Evolutionary conservation across 2,329 filamentous ascomycete species (phyloP).

Genomic region (Nannizzia gypsea): DNA sequence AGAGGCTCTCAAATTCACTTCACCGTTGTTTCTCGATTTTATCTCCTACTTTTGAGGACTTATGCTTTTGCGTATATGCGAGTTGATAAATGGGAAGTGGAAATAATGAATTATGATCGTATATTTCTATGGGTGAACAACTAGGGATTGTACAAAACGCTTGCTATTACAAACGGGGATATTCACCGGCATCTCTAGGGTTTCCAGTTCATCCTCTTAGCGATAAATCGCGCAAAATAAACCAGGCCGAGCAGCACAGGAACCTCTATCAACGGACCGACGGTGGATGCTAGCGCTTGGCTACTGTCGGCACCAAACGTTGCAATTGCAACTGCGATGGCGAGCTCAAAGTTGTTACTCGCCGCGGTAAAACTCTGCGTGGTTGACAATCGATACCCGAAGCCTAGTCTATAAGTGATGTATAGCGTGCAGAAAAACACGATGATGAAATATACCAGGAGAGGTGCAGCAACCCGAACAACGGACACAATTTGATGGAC

Average conservation of each 20-base stretch:
- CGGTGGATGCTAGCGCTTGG: conserved; percentile 69
- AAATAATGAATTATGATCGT: too few relatives aligned
- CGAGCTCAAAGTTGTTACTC: conserved; percentile 88
- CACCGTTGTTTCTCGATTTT: too few relatives aligned
- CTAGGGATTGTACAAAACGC: too few relatives aligned
- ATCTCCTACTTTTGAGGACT: too few relatives aligned
- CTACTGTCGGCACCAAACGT: conserved; percentile 67
- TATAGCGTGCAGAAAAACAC: conserved; percentile 61
- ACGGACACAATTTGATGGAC: conserved; percentile 77
- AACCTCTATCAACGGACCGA: conserved; percentile 77
- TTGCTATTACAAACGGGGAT: too few relatives aligned
- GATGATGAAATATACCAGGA: conserved; percentile 67
- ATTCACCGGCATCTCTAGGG: conserved; percentile 13
- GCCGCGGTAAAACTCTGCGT: conserved; percentile 83
- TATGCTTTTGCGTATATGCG: too few relatives aligned
- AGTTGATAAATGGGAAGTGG: too few relatives aligned
- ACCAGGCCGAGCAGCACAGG: conserved; percentile 68
- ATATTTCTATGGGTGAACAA: too few relatives aligned
- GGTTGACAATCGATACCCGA: conserved; percentile 56
- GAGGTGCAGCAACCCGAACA: conserved; percentile 64
- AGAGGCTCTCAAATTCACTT: too few relatives aligned
- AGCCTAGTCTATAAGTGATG: conserved; percentile 53
- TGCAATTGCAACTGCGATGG: conserved; percentile 76
- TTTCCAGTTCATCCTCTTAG: conserved; percentile 20
- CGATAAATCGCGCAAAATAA: conserved; percentile 53